Evolutionary conservation across 164 flowering plant genomes (phyloP).

Genomic region (Piper betle): DNA sequence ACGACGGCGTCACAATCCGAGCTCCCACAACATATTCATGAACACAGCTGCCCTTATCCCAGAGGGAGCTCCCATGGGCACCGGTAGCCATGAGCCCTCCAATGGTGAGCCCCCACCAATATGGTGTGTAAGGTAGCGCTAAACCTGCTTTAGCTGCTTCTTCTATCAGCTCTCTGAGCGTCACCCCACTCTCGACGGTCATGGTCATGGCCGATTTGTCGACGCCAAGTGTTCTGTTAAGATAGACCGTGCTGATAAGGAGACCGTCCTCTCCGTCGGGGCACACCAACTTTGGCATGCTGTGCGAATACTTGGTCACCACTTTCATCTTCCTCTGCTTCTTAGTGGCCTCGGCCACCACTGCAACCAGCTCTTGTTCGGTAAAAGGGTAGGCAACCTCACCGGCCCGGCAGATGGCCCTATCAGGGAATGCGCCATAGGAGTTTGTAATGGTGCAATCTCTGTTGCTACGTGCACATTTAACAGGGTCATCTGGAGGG

Average conservation of each 20-base stretch:
- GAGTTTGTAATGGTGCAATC: conserved; percentile 64
- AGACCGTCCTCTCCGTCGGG: conserved; percentile 42
- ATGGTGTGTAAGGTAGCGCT: conserved; percentile 56
- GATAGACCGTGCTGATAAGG: conserved; percentile 45
- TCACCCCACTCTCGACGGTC: conserved; percentile 49
- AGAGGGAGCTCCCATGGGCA: conserved; percentile 69
- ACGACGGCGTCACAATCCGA: conserved; percentile 39
- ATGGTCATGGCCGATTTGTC: conserved; percentile 24
- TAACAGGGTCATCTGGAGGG: conserved; percentile 55
- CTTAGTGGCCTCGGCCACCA: conserved; percentile 39
- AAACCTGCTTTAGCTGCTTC: conserved; percentile 42
- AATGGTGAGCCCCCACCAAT: conserved; percentile 74
- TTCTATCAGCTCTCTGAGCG: conserved; percentile 36
- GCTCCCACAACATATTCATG: conserved; percentile 48
- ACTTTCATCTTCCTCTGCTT: conserved; percentile 40
- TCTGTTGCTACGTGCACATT: conserved; percentile 23
- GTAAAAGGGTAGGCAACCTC: conserved; percentile 35
- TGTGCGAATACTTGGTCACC: conserved; percentile 42
- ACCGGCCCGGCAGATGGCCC: conserved; percentile 34
- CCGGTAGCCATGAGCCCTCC: conserved; percentile 65
- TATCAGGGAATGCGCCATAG: conserved; percentile 63
- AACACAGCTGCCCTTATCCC: conserved; percentile 55
- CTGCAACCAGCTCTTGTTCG: conserved; percentile 37
- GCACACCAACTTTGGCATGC: conserved; percentile 59
- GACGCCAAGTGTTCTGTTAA: conserved; percentile 21